Percentiles rank a stretch among this genome's conserved stretches.
These are phyloP conservation scores for Arthrinium puccinioides DNA, from an alignment of 2,329 filamentous ascomycete genomes.

Conservation along the genomic window DNA sequence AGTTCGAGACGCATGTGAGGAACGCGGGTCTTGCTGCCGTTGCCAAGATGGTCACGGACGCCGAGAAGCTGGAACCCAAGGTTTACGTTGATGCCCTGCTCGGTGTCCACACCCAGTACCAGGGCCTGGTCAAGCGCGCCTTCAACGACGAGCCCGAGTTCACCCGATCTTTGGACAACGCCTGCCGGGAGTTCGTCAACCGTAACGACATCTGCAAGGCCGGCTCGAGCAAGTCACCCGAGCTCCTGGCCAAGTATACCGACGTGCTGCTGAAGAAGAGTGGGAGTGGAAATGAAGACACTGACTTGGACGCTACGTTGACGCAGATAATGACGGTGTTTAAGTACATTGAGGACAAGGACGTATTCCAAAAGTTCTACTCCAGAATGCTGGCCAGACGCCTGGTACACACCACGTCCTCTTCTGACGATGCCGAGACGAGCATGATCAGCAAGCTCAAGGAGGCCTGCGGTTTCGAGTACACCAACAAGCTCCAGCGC, in stretches of 20 bases:
- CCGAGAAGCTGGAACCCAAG: slow-evolving; percentile 89
- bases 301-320: slow-evolving; percentile 82
- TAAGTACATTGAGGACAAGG: slow-evolving; percentile 99
- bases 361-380: slow-evolving; percentile 99
- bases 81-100: slow-evolving; percentile 92
- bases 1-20: slow-evolving; percentile 88
- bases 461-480: slow-evolving; percentile 97
- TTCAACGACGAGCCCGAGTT: slow-evolving; percentile 97
- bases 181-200: slow-evolving; percentile 96
- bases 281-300: slow-evolving; percentile 85
- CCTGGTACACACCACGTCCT: slow-evolving; percentile 88
- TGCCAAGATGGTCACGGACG: slow-evolving; percentile 81
- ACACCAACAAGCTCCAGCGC: slow-evolving; percentile 97
- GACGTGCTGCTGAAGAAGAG: slow-evolving; percentile 91
- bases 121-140: slow-evolving; percentile 81
- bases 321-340: slow-evolving; percentile 98
- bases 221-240: slow-evolving; percentile 88
- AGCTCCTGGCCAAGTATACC: slow-evolving; percentile 90
- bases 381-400: slow-evolving; percentile 93
- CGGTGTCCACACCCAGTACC: slow-evolving; percentile 90
- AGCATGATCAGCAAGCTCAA: slow-evolving; percentile 99
- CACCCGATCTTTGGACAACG: slow-evolving; percentile 90
- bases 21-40: slow-evolving; percentile 84
- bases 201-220: slow-evolving; percentile 93
- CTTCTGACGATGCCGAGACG: slow-evolving; percentile 93